Conservation (phyloP, 202 grass and related monocot species). For the Panicum virgatum region DNA sequence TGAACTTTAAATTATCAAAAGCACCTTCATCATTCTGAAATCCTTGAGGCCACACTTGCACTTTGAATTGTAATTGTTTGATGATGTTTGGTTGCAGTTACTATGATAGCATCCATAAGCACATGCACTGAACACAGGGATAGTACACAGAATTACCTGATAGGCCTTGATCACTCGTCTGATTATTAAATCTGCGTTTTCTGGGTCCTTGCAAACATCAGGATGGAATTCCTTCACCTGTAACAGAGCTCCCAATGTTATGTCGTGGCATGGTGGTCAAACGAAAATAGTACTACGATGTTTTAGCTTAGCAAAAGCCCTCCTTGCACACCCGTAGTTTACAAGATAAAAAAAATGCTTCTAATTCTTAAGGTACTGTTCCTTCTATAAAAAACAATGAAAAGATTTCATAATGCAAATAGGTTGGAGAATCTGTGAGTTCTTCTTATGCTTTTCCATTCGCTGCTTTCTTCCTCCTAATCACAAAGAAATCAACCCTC, state of each 20-base stretch:
- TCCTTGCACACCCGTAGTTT: background rate
- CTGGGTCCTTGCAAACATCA: constrained; percentile 71
- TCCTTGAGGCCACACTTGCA: background rate
- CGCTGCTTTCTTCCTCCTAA: background rate
- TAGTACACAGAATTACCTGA: constrained; percentile 53
- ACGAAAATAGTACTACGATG: background rate
- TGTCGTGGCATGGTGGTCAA: background rate
- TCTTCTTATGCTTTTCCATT: background rate
- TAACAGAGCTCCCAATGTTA: constrained; percentile 28
- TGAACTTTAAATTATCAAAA: background rate
- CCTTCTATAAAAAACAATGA: background rate
- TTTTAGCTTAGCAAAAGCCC: background rate
- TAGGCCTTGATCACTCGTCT: constrained; percentile 75
- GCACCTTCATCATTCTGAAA: constrained; percentile 10
- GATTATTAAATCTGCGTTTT: constrained; percentile 68
- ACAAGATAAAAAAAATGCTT: background rate
- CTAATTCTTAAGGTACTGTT: background rate
- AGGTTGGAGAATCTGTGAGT: background rate
- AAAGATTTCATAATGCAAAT: background rate
- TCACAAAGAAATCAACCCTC: background rate
- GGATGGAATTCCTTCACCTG: constrained; percentile 96
- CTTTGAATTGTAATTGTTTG: constrained; percentile 1
- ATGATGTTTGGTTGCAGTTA: background rate
- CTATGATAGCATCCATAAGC: background rate
- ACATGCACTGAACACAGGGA: background rate